A percentile compares a stretch with the other conserved stretches of the same genome.
phyloP scores from a whole-genome alignment of 1,139 yeast species.

The Hemisphaericaspora xylofermentans region DNA sequence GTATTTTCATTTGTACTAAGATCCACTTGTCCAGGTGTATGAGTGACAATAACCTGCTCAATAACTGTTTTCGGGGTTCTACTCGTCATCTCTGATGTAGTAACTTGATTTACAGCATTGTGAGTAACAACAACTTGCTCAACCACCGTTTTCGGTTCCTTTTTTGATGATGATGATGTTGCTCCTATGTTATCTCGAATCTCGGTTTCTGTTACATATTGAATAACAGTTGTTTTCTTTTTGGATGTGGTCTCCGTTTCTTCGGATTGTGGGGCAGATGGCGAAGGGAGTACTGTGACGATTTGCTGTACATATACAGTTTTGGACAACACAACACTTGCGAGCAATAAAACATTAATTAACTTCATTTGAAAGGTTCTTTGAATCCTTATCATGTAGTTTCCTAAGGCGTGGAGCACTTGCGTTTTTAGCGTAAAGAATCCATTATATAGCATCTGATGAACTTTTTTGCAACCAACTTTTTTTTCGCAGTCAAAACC shows the following conservation, averaged over 20 bases:
- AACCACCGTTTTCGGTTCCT: neutral
- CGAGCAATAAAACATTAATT: neutral
- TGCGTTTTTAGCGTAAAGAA: too few relatives aligned
- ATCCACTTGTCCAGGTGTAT: too few relatives aligned
- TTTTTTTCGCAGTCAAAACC: constrained; percentile 3
- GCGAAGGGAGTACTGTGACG: neutral
- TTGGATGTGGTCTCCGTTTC: neutral
- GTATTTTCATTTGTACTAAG: too few relatives aligned
- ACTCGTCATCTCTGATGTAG: too few relatives aligned
- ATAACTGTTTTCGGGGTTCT: too few relatives aligned
- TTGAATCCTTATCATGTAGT: too few relatives aligned
- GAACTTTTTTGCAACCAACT: constrained; percentile 2
- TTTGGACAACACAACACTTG: neutral
- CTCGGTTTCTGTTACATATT: neutral
- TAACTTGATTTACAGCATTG: too few relatives aligned
- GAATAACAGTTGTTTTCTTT: neutral
- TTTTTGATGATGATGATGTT: neutral
- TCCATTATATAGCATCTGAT: too few relatives aligned
- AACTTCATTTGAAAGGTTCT: neutral
- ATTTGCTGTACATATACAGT: constrained; percentile 2
- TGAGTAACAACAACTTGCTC: neutral
- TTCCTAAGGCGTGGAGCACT: too few relatives aligned
- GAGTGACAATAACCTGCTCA: too few relatives aligned
- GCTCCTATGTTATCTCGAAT: neutral
- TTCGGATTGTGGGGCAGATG: neutral